Percentiles rank a stretch among this genome's conserved stretches.
phyloP scores from a whole-genome alignment of 140 eudicot species.

The Anethum foeniculum region DNA sequence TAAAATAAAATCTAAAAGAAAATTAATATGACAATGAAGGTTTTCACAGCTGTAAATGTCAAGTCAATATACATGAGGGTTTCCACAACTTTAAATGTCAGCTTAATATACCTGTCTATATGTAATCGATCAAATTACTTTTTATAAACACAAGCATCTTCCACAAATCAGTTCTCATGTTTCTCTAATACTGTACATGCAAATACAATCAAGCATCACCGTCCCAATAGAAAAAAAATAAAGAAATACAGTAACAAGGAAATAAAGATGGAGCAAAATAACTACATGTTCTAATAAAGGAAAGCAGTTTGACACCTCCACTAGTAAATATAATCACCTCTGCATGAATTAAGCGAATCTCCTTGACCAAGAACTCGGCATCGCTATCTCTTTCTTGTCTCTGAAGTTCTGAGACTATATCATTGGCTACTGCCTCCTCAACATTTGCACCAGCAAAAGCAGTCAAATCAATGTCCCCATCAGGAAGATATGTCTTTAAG shows the following conservation, averaged over 20 bases:
- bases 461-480: conserved; percentile 92
- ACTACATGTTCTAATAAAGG: background rate
- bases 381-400: conserved; percentile 43
- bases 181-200: background rate
- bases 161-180: background rate
- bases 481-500: conserved; percentile 85
- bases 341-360: conserved; percentile 77
- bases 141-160: background rate
- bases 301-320: background rate
- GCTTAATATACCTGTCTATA: background rate
- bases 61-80: background rate
- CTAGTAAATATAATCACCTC: conserved; percentile 40
- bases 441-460: conserved; percentile 53
- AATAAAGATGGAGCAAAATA: background rate
- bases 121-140: background rate
- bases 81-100: background rate
- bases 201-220: background rate
- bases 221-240: background rate
- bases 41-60: background rate
- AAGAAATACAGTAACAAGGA: background rate
- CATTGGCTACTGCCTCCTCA: conserved; percentile 46
- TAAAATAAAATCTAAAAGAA: background rate
- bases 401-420: conserved; percentile 50
- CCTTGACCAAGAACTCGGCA: conserved; percentile 64
- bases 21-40: background rate